phyloP scores from a whole-genome alignment of 306 rosid genomes.

The Clitoria ternatea region DNA sequence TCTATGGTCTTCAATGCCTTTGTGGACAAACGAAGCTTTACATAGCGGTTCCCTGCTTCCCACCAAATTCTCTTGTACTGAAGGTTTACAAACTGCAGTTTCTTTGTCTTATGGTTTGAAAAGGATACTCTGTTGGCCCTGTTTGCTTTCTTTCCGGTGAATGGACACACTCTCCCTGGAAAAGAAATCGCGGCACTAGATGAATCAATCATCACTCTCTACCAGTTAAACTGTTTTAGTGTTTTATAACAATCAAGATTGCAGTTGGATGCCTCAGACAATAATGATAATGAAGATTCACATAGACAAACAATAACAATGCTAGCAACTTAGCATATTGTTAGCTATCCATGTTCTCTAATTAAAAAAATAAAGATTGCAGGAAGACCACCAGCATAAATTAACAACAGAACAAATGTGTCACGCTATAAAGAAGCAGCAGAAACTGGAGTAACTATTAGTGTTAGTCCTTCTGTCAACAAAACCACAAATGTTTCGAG shows the following conservation, averaged over 20 bases:
- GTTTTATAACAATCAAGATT: background rate
- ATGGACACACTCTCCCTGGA: conserved; percentile 79
- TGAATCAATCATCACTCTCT: background rate
- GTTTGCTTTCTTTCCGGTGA: conserved; percentile 91
- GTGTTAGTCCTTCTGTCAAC: too few relatives aligned
- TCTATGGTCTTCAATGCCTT: conserved; percentile 94
- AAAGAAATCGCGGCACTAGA: background rate
- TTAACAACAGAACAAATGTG: too few relatives aligned
- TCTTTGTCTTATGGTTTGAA: conserved; percentile 87
- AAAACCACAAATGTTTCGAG: too few relatives aligned
- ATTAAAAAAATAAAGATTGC: background rate
- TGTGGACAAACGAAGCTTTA: conserved; percentile 84
- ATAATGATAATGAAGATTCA: background rate
- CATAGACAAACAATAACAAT: background rate
- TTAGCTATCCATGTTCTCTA: background rate
- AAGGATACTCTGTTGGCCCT: conserved; percentile 81
- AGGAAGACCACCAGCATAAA: too few relatives aligned
- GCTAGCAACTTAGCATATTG: background rate
- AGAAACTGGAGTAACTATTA: too few relatives aligned
- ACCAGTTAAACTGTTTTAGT: background rate
- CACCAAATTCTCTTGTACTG: conserved; percentile 95
- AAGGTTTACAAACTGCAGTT: conserved; percentile 86
- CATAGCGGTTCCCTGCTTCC: conserved; percentile 95
- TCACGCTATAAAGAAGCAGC: too few relatives aligned
- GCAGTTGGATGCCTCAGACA: background rate